These are phyloP conservation scores for Phyllosticta citrichinensis DNA, from an alignment of 2,329 filamentous ascomycete species.

Conservation along the genomic window DNA sequence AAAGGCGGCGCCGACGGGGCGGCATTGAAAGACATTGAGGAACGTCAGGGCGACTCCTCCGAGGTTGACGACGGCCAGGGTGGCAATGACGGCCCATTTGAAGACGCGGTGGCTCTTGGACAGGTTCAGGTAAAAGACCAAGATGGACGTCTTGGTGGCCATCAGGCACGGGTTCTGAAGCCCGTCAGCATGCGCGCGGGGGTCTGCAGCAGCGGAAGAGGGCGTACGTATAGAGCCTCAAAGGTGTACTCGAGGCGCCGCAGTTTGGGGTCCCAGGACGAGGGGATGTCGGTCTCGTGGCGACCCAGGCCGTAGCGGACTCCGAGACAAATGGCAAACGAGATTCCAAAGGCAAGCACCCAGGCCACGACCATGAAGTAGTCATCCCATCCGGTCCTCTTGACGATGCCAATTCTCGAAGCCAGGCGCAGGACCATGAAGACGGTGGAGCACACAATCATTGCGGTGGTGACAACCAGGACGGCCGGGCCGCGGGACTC, in stretches of 20 bases:
- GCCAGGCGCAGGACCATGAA: conserved; percentile 68
- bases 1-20: conserved; percentile 63
- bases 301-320: conserved; percentile 57
- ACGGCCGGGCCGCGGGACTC: conserved; percentile 34
- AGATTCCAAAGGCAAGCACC: conserved; percentile 58
- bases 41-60: conserved; percentile 72
- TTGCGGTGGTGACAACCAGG: conserved; percentile 59
- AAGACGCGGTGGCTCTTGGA: conserved; percentile 70
- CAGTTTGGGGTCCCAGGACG: conserved; percentile 40
- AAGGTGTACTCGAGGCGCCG: conserved; percentile 51
- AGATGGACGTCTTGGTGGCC: conserved; percentile 85
- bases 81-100: conserved; percentile 70
- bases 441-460: conserved; percentile 57
- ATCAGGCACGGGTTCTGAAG: conserved; percentile 74
- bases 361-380: conserved; percentile 72
- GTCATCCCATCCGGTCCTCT: conserved; percentile 65
- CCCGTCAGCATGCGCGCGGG: conserved; percentile 1
- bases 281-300: conserved; percentile 51
- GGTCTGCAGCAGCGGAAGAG: conserved; percentile 5
- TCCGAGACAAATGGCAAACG: conserved; percentile 56
- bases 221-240: conserved; percentile 48
- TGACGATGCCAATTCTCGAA: conserved; percentile 63
- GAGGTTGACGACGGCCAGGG: conserved; percentile 66
- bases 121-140: conserved; percentile 80
- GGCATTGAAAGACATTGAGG: conserved; percentile 80